Conservation (phyloP, 2,329 filamentous ascomycete species). For the Trichocomaceae sp. region DNA sequence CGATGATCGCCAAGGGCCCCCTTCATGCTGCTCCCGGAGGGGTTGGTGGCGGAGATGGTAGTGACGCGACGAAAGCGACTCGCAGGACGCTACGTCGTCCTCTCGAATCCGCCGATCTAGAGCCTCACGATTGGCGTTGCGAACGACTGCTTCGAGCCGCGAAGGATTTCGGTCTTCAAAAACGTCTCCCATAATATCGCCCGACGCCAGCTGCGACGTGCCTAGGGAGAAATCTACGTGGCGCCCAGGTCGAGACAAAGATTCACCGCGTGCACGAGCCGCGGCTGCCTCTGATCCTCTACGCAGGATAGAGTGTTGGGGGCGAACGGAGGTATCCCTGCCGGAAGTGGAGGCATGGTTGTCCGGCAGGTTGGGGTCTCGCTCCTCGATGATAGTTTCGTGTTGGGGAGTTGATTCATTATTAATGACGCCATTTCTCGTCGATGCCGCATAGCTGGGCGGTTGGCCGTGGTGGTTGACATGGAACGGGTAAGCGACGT, state of each 20-base stretch:
- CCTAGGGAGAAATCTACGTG: conserved; percentile 67
- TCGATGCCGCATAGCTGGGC: conserved; percentile 31
- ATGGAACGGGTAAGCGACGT: conserved; percentile 61
- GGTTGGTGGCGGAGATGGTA: conserved; percentile 16
- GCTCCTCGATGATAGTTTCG: conserved; percentile 35
- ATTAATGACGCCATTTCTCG: conserved; percentile 41
- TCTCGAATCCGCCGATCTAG: conserved; percentile 35
- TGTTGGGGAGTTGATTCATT: conserved; percentile 32
- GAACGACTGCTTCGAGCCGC: conserved; percentile 37
- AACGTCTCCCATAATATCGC: conserved; percentile 58
- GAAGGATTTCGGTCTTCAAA: conserved; percentile 50
- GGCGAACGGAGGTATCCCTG: conserved; percentile 17
- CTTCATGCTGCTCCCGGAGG: conserved; percentile 18
- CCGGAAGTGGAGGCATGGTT: conserved; percentile 18
- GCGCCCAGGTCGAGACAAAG: conserved; percentile 50
- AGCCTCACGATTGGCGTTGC: conserved; percentile 34
- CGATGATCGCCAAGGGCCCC: conserved; percentile 14
- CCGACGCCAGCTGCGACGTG: conserved; percentile 53
- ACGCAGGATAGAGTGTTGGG: conserved; percentile 51
- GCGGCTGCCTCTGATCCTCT: conserved; percentile 39
- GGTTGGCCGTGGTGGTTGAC: conserved; percentile 47
- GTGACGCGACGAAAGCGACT: conserved; percentile 19
- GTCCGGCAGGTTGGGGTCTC: conserved; percentile 28
- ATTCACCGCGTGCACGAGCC: conserved; percentile 50
- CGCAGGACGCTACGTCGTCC: conserved; percentile 17